Conservation (phyloP, 2,329 filamentous ascomycete species). For the Colletotrichum siamense region DNA sequence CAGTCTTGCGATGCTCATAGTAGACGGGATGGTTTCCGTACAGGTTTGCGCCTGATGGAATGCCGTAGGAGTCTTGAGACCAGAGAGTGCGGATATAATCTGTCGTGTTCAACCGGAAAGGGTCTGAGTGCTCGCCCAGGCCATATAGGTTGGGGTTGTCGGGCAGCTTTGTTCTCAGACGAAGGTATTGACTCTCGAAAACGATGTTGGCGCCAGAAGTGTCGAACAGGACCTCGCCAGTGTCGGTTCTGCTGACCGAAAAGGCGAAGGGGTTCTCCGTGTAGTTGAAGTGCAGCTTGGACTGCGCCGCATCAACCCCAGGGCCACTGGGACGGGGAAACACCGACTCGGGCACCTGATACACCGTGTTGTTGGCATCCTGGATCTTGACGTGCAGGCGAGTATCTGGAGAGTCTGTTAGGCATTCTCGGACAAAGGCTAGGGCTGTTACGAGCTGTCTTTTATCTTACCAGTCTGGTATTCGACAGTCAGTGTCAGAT, state of each 20-base stretch:
- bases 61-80: slow-evolving; percentile 69
- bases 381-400: slow-evolving; percentile 79
- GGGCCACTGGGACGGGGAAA: slow-evolving; percentile 62
- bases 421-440: neutral
- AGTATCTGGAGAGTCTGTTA: slow-evolving; percentile 47
- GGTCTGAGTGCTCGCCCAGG: slow-evolving; percentile 78
- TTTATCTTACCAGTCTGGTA: slow-evolving; percentile 32
- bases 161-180: slow-evolving; percentile 74
- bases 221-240: slow-evolving; percentile 67
- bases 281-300: slow-evolving; percentile 53
- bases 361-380: slow-evolving; percentile 72
- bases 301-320: slow-evolving; percentile 29
- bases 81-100: slow-evolving; percentile 75
- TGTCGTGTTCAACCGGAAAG: slow-evolving; percentile 70
- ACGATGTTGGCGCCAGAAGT: slow-evolving; percentile 70
- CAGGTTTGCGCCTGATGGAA: slow-evolving; percentile 68
- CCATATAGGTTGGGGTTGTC: slow-evolving; percentile 76
- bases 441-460: neutral
- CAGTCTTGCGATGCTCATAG: slow-evolving; percentile 68
- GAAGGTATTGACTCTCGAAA: slow-evolving; percentile 81
- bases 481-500: slow-evolving; percentile 34
- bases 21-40: slow-evolving; percentile 81
- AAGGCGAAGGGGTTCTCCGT: slow-evolving; percentile 69
- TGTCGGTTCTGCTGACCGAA: slow-evolving; percentile 51
- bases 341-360: slow-evolving; percentile 75